Evolutionary conservation across 352 stramenopile genomes (phyloP).

Genomic region (Phytopythium oedochilum): DNA sequence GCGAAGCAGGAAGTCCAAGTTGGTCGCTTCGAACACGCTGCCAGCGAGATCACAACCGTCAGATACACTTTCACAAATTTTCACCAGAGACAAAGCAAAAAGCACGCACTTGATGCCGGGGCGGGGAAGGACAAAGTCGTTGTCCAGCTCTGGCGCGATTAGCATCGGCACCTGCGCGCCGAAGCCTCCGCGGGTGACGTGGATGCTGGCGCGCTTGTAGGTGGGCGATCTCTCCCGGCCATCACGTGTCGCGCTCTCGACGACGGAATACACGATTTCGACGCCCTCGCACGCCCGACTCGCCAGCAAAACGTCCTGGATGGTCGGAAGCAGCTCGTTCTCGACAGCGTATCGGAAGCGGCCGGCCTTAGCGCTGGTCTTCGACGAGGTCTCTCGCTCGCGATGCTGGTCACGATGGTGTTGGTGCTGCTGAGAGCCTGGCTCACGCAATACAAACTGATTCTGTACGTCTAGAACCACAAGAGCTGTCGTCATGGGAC

Average conservation of each 20-base stretch:
- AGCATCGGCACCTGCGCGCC: conserved; percentile 60
- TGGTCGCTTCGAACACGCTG: conserved; percentile 85
- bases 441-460: conserved; percentile 43
- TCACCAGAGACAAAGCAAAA: not conserved
- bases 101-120: conserved; percentile 64
- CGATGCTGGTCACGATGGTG: not conserved
- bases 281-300: conserved; percentile 43
- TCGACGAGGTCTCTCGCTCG: not conserved
- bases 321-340: conserved; percentile 42
- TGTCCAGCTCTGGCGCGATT: conserved; percentile 33
- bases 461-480: conserved; percentile 71
- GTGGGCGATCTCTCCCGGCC: conserved; percentile 76
- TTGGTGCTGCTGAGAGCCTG: conserved; percentile 7
- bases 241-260: conserved; percentile 83
- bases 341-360: conserved; percentile 51
- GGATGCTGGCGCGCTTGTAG: conserved; percentile 86
- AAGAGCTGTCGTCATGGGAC: conserved; percentile 57
- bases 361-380: conserved; percentile 5
- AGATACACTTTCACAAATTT: not conserved
- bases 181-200: conserved; percentile 62
- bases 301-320: conserved; percentile 55
- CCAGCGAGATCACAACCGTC: conserved; percentile 2
- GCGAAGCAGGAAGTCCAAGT: conserved; percentile 85
- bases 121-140: conserved; percentile 84
- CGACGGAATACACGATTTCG: conserved; percentile 89